These are phyloP conservation scores for Dioscorea cayenensis DNA, from an alignment of 116 monocot species.

Conservation along the genomic window DNA sequence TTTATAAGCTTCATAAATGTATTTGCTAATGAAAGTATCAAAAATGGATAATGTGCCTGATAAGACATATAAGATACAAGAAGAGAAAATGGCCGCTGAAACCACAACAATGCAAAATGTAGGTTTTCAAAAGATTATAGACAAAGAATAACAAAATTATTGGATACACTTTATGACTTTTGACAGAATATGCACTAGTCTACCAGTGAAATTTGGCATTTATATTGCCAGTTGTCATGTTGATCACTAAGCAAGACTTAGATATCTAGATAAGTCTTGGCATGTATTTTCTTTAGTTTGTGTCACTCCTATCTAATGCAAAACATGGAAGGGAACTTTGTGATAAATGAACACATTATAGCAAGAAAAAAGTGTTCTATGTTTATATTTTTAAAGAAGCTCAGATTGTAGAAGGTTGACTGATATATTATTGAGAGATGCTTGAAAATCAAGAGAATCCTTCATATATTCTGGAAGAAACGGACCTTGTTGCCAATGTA, in stretches of 20 bases:
- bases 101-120: background rate
- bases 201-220: background rate
- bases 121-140: background rate
- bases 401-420: background rate
- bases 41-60: background rate
- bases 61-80: background rate
- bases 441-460: background rate
- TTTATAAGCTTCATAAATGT: background rate
- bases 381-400: background rate
- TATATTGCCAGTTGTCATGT: background rate
- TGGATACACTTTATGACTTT: too few species aligned
- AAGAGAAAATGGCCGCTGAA: background rate
- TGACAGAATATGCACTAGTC: too few species aligned
- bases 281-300: background rate
- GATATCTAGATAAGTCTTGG: background rate
- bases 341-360: background rate
- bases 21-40: background rate
- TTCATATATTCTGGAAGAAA: background rate
- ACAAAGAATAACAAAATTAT: background rate
- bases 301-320: background rate
- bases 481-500: slow-evolving; percentile 93
- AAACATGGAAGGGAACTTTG: background rate
- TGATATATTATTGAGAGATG: background rate
- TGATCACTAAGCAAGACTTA: background rate
- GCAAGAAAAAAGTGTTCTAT: background rate